phyloP scores from a whole-genome alignment of 306 rosid species.

The Cucurbita maxima region DNA sequence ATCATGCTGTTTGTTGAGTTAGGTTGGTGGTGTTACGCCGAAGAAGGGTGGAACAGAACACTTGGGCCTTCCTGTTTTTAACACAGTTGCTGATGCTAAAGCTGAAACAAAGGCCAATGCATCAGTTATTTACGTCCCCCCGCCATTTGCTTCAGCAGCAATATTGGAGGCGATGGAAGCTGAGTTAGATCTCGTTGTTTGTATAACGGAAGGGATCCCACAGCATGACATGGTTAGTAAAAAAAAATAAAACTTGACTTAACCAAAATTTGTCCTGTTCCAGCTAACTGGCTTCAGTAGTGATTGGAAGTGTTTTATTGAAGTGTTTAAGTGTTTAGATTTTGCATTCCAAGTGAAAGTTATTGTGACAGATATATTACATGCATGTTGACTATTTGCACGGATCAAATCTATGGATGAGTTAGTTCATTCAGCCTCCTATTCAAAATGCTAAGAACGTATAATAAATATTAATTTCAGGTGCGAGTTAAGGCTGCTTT shows the following conservation, averaged over 20 bases:
- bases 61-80: slow-evolving; percentile 96
- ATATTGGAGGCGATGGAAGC: slow-evolving; percentile 88
- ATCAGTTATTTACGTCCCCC: slow-evolving; percentile 89
- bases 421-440: background rate
- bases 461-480: slow-evolving; percentile 23
- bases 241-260: background rate
- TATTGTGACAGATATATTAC: background rate
- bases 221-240: slow-evolving; percentile 82
- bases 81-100: slow-evolving; percentile 85
- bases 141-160: slow-evolving; percentile 94
- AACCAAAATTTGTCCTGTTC: background rate
- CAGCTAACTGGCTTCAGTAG: background rate
- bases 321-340: background rate
- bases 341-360: background rate
- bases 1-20: slow-evolving; percentile 3
- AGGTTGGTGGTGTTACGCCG: slow-evolving; percentile 97
- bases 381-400: background rate
- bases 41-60: slow-evolving; percentile 98
- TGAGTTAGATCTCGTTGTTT: slow-evolving; percentile 87
- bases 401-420: background rate
- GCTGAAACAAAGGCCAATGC: slow-evolving; percentile 93
- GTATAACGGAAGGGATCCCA: slow-evolving; percentile 98
- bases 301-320: background rate
- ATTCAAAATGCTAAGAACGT: background rate
- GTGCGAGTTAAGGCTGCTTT: slow-evolving; percentile 91